These are phyloP conservation scores for Cladophialophora chaetospira DNA, from an alignment of 2,329 filamentous ascomycete genomes.

Conservation along the genomic window DNA sequence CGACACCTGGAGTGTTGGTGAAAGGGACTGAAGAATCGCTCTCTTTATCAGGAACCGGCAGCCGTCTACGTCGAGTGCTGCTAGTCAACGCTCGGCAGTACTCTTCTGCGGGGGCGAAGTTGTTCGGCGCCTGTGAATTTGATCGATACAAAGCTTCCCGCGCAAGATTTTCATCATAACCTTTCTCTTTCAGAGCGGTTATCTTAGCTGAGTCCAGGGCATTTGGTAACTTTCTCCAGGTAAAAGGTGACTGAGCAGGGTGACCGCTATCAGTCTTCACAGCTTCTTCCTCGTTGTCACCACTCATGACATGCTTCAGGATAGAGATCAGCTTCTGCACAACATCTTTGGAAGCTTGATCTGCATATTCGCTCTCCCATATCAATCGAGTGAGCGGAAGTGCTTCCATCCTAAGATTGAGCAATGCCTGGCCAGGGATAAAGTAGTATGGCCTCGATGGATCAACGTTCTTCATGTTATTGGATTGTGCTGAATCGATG, in stretches of 20 bases:
- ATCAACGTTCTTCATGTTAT: slow-evolving; percentile 56
- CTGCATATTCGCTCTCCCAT: slow-evolving; percentile 78
- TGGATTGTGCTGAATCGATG: slow-evolving; percentile 70
- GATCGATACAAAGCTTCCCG: slow-evolving; percentile 82
- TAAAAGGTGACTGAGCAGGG: slow-evolving; percentile 48
- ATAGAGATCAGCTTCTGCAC: slow-evolving; percentile 82
- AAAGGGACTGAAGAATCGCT: slow-evolving; percentile 32
- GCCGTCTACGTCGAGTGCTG: slow-evolving; percentile 61
- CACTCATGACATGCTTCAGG: slow-evolving; percentile 73
- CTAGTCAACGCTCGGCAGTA: slow-evolving; percentile 71
- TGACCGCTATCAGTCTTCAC: slow-evolving; percentile 64
- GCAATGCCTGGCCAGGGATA: slow-evolving; percentile 72
- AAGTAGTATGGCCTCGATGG: slow-evolving; percentile 63
- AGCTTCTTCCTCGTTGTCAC: slow-evolving; percentile 72
- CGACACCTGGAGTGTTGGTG: slow-evolving; percentile 27
- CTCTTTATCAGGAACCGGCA: slow-evolving; percentile 58
- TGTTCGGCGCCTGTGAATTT: slow-evolving; percentile 57
- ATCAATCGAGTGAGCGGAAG: slow-evolving; percentile 74
- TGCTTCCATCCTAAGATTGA: slow-evolving; percentile 80
- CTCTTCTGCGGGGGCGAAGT: slow-evolving; percentile 57
- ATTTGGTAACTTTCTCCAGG: slow-evolving; percentile 52
- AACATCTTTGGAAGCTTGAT: slow-evolving; percentile 75
- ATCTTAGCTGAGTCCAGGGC: slow-evolving; percentile 54
- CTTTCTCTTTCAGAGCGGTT: slow-evolving; percentile 47
- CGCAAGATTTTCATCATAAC: slow-evolving; percentile 63